phyloP scores from a whole-genome alignment of 495 filamentous ascomycete genomes.

The Neurospora discreta region DNA sequence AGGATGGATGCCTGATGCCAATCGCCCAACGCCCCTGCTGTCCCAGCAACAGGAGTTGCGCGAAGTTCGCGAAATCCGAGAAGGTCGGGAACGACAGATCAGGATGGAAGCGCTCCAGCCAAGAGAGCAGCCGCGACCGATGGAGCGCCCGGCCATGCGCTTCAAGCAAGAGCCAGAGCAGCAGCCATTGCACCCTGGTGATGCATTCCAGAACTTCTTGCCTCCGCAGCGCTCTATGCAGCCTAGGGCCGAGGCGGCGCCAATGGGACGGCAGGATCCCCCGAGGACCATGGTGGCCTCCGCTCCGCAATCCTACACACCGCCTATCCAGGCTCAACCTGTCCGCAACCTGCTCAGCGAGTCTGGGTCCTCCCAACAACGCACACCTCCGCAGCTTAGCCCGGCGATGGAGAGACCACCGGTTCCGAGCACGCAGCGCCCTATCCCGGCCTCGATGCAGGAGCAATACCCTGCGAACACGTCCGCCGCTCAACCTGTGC shows the following conservation, averaged over 20 bases:
- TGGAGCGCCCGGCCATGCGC: constrained; percentile 20
- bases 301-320: constrained; percentile 19
- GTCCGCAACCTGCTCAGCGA: constrained; percentile 23
- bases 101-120: constrained; percentile 12
- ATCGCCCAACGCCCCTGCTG: constrained; percentile 12
- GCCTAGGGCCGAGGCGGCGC: constrained; percentile 26
- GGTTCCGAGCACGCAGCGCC: constrained; percentile 21
- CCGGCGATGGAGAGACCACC: constrained; percentile 13
- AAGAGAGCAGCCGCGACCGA: constrained; percentile 21
- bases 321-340: constrained; percentile 21
- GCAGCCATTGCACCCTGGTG: constrained; percentile 16
- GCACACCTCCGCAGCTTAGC: constrained; percentile 15
- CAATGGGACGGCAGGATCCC: constrained; percentile 32
- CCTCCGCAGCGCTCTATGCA: constrained; percentile 19
- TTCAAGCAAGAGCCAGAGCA: constrained; percentile 38
- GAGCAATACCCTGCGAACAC: constrained; percentile 26
- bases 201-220: constrained; percentile 20
- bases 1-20: constrained; percentile 12
- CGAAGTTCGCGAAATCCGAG: constrained; percentile 6
- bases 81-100: constrained; percentile 19
- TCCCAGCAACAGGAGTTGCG: constrained; percentile 9
- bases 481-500: constrained; percentile 20
- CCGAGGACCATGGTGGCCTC: constrained; percentile 24
- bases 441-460: constrained; percentile 20
- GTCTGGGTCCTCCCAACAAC: constrained; percentile 14